Conservation (phyloP, 352 stramenopile species). For the Phytophthora constricta region DNA sequence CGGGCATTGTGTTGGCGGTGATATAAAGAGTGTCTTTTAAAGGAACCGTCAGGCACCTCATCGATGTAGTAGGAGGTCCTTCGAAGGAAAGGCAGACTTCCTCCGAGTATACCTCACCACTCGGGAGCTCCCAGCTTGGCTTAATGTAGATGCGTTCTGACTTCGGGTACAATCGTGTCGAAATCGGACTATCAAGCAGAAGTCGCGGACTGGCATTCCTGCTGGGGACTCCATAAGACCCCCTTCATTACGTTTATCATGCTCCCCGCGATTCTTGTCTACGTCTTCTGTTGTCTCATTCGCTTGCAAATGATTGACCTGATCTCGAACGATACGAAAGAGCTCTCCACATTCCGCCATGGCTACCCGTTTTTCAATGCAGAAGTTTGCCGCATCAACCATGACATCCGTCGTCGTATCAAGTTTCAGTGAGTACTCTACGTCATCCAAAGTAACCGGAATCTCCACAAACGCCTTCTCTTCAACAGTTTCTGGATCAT, state of each 20-base stretch:
- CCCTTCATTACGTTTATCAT: too few species aligned
- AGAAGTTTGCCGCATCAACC: conserved; percentile 50
- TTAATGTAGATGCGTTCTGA: conserved; percentile 58
- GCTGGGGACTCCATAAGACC: too few species aligned
- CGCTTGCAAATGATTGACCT: conserved; percentile 19
- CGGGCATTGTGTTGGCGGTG: conserved; percentile 4
- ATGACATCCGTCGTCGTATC: conserved; percentile 34
- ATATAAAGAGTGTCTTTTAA: conserved; percentile 51
- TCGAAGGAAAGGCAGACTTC: conserved; percentile 54
- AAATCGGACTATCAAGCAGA: conserved; percentile 36
- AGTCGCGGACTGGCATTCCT: conserved; percentile 10
- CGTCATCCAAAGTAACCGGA: conserved; percentile 26
- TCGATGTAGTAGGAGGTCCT: conserved; percentile 20
- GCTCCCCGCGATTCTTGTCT: conserved; percentile 3
- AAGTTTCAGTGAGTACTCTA: conserved; percentile 23
- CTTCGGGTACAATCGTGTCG: conserved; percentile 35
- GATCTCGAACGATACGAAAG: conserved; percentile 32
- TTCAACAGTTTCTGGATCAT: conserved; percentile 19
- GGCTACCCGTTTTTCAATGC: conserved; percentile 30
- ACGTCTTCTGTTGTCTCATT: background rate
- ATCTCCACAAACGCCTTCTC: conserved; percentile 22
- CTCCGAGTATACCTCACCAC: conserved; percentile 3
- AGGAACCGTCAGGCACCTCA: conserved; percentile 33
- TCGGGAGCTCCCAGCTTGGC: conserved; percentile 33
- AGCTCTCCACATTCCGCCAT: conserved; percentile 41